Base-by-base conservation (phyloP, 208 protist species). In the Entamoeba histolytica region DNA sequence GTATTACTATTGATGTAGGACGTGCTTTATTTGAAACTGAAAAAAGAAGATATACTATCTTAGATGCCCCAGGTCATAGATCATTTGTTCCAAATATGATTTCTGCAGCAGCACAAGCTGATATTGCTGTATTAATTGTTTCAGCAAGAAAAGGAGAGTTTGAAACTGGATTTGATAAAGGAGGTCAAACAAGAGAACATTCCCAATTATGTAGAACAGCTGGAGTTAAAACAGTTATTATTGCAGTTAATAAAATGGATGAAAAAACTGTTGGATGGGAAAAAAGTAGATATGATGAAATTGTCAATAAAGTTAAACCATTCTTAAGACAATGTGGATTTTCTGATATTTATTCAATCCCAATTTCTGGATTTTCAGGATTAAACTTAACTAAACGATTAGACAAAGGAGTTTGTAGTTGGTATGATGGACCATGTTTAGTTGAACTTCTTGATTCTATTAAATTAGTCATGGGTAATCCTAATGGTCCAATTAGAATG, bases 51-150 rank as follows among this genome's bases (percentile, higher is more conserved):
- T 97, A 95, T 93, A 98, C 97, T 91, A 97, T 98, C 95, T 97
- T 98, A 93, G 97, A 98, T 95, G 97, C 96, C 91, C 97, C 97
- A 92, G 97, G 97, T n/a, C 97, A 98, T 95, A 95, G 96, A 19
- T 97, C 97, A 93, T 98, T 97, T 96, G 97, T 98, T 94, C 97
- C 97, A 96, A 97, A 98, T 96, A 98, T 97, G 97, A 97, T 97
- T 94, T 97, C 96, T 91, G 97, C 97, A 91, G 97, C 97, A 15
- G 97, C 97, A 17, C 97, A 98, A 95, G 97, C 97, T 55, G 97
- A 98, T 94, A 95, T 95, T 91, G 97, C 96, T 52, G 95, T 98
- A 50, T 96, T 98, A 69, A 96, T 98, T 93, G 95, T 98, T 94
- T 96, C 95, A 92, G 97, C 97, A 31, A 94, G 95, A 44, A 95